A percentile compares a stretch with the other conserved stretches of the same genome.
Conservation (phyloP, 169 alveolate genomes). For the Eimeria maxima region DNA sequence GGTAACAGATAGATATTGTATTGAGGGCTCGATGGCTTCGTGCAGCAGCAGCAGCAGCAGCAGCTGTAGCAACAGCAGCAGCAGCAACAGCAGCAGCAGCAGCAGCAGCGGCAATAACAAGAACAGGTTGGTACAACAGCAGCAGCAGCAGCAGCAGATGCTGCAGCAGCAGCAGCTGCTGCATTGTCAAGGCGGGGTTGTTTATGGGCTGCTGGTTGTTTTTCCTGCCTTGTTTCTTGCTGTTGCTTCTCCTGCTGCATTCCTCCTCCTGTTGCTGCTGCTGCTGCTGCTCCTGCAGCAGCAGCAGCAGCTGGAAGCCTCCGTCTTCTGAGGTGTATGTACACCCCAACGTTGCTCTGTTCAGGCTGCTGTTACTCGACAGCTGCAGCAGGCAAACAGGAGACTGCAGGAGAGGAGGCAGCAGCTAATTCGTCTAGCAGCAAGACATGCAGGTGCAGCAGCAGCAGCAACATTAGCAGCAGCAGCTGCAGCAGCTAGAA, state of each 20-base stretch:
- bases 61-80: no score
- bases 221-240: no score
- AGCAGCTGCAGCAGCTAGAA: not conserved
- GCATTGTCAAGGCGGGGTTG: not conserved
- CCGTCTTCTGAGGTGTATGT: not conserved
- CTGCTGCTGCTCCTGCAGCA: no score
- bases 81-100: not conserved
- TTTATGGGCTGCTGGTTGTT: not conserved
- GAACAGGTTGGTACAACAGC: no score
- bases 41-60: no score
- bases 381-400: constrained; percentile 42
- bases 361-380: constrained; percentile 8
- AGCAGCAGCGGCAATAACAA: not conserved
- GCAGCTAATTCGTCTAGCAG: constrained; percentile 39
- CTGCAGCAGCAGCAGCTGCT: not conserved
- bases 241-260: not conserved
- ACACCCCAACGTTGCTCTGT: not conserved
- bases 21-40: not conserved
- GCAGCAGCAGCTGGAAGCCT: not conserved
- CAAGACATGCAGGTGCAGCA: constrained; percentile 45
- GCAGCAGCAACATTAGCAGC: constrained; percentile 26
- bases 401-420: constrained; percentile 16
- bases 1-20: no score
- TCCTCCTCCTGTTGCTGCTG: no score
- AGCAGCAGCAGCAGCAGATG: not conserved